Conservation (phyloP, 2,329 filamentous ascomycete species). For the Graphium sp. region DNA sequence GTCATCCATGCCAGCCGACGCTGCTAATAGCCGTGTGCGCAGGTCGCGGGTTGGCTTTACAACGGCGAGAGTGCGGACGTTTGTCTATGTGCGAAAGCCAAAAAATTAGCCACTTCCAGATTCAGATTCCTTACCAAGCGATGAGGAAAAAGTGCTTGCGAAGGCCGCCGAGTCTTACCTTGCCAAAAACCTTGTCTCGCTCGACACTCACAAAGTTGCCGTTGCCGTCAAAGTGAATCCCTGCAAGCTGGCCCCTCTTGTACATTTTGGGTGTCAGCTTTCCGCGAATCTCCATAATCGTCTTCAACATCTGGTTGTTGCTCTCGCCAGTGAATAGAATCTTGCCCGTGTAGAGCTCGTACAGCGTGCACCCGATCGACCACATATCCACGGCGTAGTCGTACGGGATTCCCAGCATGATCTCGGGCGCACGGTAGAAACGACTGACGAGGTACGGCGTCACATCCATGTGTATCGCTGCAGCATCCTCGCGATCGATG, state of each 20-base stretch:
- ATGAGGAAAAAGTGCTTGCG: no score
- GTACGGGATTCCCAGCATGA: constrained; percentile 92
- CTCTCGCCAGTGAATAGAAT: constrained; percentile 89
- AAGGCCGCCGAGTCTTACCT: constrained; percentile 46
- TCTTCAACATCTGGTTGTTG: constrained; percentile 96
- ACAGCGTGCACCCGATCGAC: constrained; percentile 94
- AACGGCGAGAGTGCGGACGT: constrained; percentile 48
- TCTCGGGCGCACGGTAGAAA: constrained; percentile 93
- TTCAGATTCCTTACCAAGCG: no score
- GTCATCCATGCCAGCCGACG: constrained; percentile 57
- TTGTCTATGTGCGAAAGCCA: constrained; percentile 39
- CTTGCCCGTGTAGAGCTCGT: constrained; percentile 93
- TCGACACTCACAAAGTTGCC: constrained; percentile 76
- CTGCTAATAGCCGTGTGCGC: constrained; percentile 61
- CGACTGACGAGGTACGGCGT: constrained; percentile 92
- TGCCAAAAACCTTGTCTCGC: constrained; percentile 72
- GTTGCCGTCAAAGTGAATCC: constrained; percentile 69
- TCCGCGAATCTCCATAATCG: constrained; percentile 90
- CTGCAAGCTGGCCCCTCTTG: constrained; percentile 61
- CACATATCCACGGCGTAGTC: constrained; percentile 93
- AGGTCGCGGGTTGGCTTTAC: constrained; percentile 69
- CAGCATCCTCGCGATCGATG: constrained; percentile 67
- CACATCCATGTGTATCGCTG: constrained; percentile 59
- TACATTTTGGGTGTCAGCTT: constrained; percentile 82
- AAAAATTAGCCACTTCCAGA: no score